Evolutionary conservation across 2,329 filamentous ascomycete genomes (phyloP).

Genomic region (Colletotrichum destructivum): DNA sequence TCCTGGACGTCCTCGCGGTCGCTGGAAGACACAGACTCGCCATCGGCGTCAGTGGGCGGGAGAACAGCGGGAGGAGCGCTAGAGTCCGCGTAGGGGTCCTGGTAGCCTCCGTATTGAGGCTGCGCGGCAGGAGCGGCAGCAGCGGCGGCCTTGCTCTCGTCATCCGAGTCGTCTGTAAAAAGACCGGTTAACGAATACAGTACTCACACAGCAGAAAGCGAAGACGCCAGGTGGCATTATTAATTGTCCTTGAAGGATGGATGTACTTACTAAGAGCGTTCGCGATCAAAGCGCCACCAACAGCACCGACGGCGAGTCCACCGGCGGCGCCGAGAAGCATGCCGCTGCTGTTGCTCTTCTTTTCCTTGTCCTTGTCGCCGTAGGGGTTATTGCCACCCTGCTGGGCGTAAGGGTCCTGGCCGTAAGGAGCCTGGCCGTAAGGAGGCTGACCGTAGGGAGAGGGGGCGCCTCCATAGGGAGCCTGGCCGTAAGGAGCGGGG

Average conservation of each 20-base stretch:
- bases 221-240: neutral
- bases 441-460: constrained; percentile 43
- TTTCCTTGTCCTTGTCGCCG: constrained; percentile 52
- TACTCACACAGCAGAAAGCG: neutral
- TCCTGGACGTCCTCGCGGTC: constrained; percentile 60
- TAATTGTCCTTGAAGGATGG: neutral
- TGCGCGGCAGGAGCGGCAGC: constrained; percentile 32
- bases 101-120: constrained; percentile 42
- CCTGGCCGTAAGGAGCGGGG: constrained; percentile 31
- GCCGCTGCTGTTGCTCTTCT: constrained; percentile 65
- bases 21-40: constrained; percentile 58
- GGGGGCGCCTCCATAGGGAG: constrained; percentile 36
- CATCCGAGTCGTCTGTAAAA: constrained; percentile 40
- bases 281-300: constrained; percentile 71
- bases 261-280: constrained; percentile 67
- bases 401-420: constrained; percentile 42
- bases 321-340: constrained; percentile 72
- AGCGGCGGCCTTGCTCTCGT: constrained; percentile 40
- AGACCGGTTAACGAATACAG: neutral
- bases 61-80: constrained; percentile 53
- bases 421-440: constrained; percentile 40
- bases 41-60: constrained; percentile 57
- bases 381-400: constrained; percentile 34
- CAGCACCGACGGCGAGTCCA: constrained; percentile 70
- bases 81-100: constrained; percentile 38